Evolutionary conservation across 1,284 basidiomycete species (phyloP).

Genomic region (Malassezia pachydermatis): DNA sequence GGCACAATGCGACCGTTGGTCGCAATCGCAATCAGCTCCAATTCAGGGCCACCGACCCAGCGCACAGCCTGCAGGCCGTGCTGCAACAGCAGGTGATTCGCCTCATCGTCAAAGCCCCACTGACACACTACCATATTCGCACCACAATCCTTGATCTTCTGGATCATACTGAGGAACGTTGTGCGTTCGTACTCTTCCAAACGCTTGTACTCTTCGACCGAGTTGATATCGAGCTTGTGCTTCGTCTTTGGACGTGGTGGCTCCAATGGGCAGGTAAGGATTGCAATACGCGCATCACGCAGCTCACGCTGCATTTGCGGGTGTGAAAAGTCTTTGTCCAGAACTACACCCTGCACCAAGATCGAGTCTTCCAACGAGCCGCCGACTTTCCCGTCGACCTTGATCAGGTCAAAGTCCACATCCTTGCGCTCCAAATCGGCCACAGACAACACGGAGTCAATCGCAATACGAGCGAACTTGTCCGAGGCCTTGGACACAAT

Average conservation of each 20-base stretch:
- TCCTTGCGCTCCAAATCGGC: constrained; percentile 89
- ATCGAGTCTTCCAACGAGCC: constrained; percentile 88
- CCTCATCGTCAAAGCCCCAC: constrained; percentile 99
- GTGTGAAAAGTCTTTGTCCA: constrained; percentile 99
- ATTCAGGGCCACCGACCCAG: constrained; percentile 98
- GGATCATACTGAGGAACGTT: constrained; percentile 95
- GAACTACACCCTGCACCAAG: constrained; percentile 85
- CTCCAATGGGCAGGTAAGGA: constrained; percentile 96
- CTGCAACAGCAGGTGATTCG: constrained; percentile 94
- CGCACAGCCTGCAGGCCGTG: constrained; percentile 94
- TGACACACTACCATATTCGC: constrained; percentile 98
- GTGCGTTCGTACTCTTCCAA: constrained; percentile 87
- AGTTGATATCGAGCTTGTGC: constrained; percentile 95
- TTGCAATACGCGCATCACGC: constrained; percentile 81
- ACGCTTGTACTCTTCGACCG: constrained; percentile 95
- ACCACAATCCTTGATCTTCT: constrained; percentile 90
- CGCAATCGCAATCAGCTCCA: constrained; percentile 97
- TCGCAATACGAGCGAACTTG: constrained; percentile 93
- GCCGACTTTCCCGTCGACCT: constrained; percentile 97
- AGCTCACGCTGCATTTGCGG: constrained; percentile 90
- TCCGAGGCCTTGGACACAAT: constrained; percentile 94
- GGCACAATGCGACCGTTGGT: constrained; percentile 97
- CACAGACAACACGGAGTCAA: constrained; percentile 88
- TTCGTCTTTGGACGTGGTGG: constrained; percentile 98
- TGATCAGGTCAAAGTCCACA: constrained; percentile 96